A percentile compares a stretch with the other conserved stretches of the same genome.
Conservation (phyloP, 2,329 filamentous ascomycete genomes). For the Zelopaecilomyces penicillatus region DNA sequence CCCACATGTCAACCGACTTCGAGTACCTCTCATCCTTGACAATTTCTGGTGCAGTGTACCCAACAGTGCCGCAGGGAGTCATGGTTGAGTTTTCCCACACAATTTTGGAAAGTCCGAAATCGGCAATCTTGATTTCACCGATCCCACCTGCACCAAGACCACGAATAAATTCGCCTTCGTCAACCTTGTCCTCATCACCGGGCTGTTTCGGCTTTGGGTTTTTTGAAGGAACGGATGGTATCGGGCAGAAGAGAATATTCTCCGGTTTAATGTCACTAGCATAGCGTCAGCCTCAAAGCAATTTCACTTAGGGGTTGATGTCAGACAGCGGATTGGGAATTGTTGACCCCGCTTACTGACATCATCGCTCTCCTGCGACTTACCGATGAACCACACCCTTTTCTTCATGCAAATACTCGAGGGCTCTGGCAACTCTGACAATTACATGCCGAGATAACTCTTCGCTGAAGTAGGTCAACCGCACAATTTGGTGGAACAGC, state of each 20-base stretch:
- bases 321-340: constrained; percentile 6
- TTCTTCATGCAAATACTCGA: constrained; percentile 91
- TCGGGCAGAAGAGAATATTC: constrained; percentile 88
- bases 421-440: constrained; percentile 82
- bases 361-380: constrained; percentile 22
- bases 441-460: constrained; percentile 93
- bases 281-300: constrained; percentile 5
- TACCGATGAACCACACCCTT: constrained; percentile 96
- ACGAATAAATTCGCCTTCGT: constrained; percentile 85
- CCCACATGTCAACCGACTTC: constrained; percentile 99
- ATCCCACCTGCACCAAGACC: constrained; percentile 84
- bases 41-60: constrained; percentile 96
- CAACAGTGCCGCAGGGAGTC: constrained; percentile 98
- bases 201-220: constrained; percentile 71
- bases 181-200: constrained; percentile 93
- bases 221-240: constrained; percentile 71
- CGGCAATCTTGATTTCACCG: constrained; percentile 91
- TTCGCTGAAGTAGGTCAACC: constrained; percentile 97
- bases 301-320: constrained; percentile 15
- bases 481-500: constrained; percentile 96
- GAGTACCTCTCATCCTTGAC: constrained; percentile 98
- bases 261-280: constrained; percentile 94
- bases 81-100: constrained; percentile 98
- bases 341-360: constrained; percentile 1
- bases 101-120: constrained; percentile 95